Base-by-base conservation (phyloP, 169 alveolate species). In the Plasmodium fragile region DNA sequence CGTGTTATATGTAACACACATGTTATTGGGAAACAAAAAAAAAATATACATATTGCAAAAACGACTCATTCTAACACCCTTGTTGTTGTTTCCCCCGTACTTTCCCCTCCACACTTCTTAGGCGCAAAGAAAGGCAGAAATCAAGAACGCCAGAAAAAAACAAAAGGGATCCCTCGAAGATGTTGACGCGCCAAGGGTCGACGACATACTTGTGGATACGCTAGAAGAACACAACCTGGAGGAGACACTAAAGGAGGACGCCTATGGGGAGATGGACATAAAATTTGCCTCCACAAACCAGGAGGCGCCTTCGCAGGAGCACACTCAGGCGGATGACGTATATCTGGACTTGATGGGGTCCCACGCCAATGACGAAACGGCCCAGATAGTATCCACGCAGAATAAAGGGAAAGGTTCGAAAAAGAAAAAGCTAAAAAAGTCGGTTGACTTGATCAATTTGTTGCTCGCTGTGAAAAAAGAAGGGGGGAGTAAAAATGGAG, bases 61-160 rank as follows among this genome's bases (percentile, higher is more conserved):
- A 32, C 36, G 39, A 7, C 28, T 81, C 11, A 36, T 8, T 81
- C n/a, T 25, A 30, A 30, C 39, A 32, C 8, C 41, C 10, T 81
- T 25, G 34, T 43, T 30, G 16, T 43, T 13, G 28, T 25, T n/a
- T n/a, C n/a, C n/a, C 36, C 28, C 1, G 10, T 49, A 28, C 59
- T 41, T 18, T 52, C 52, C 36, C 32, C 34, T 10, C 52, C 73
- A 39, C 4, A 1, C 81, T 7, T 69, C 41, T 10, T 11, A 85
- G 93, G 93, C 93, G 5, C 87, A 85, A 39, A 85, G 93, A 55
- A 85, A 52, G 25, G 84, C 93, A 10, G 84, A 85, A 52, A 73
- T 85, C 6, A 85, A 75, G 69, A 85, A 72, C 36, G 78, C 84
- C 45, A 73, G 65, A 22, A 85, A 75, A 16, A 85, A 85, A 4